A percentile compares a stretch with the other conserved stretches of the same genome.
These are phyloP conservation scores for Hypoxylon sp. DNA, from an alignment of 2,329 filamentous ascomycete genomes.

Conservation along the genomic window DNA sequence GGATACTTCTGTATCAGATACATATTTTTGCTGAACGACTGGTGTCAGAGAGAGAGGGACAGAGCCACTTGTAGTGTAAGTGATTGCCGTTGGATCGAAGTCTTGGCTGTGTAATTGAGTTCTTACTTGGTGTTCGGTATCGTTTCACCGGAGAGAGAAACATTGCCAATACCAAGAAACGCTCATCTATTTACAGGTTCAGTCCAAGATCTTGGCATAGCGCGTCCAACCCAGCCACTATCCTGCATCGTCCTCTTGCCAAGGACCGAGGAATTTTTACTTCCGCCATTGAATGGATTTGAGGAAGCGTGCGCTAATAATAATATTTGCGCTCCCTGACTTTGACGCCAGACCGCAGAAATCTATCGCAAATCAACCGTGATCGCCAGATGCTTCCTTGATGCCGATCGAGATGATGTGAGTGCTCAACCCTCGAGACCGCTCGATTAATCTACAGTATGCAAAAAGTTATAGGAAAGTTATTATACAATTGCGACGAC, in stretches of 20 bases:
- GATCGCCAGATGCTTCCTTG: conserved; percentile 13
- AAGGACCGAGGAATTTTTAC: conserved; percentile 37
- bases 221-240: conserved; percentile 31
- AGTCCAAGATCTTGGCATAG: conserved; percentile 45
- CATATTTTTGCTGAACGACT: conserved; percentile 29
- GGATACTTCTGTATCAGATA: conserved; percentile 31
- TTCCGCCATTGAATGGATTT: conserved; percentile 33
- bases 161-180: conserved; percentile 49
- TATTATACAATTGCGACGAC: conserved; percentile 19
- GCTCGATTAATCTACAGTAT: conserved; percentile 15
- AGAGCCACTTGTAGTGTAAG: conserved; percentile 12
- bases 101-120: conserved; percentile 44
- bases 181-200: conserved; percentile 44
- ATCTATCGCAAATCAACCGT: conserved; percentile 20
- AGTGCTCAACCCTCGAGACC: conserved; percentile 21
- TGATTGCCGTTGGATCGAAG: conserved; percentile 39
- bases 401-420: conserved; percentile 38
- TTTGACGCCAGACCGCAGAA: conserved; percentile 25
- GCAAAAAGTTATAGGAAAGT: conserved; percentile 7
- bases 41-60: conserved; percentile 27
- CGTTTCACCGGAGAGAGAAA: conserved; percentile 37
- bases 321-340: conserved; percentile 23
- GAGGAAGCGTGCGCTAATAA: conserved; percentile 40
- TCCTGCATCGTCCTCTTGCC: conserved; percentile 28
- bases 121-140: conserved; percentile 35